Evolutionary conservation across 2,329 filamentous ascomycete genomes (phyloP), one percentile per base, ranked within the genome.

Genomic region (Aspergillus nomiae): DNA sequence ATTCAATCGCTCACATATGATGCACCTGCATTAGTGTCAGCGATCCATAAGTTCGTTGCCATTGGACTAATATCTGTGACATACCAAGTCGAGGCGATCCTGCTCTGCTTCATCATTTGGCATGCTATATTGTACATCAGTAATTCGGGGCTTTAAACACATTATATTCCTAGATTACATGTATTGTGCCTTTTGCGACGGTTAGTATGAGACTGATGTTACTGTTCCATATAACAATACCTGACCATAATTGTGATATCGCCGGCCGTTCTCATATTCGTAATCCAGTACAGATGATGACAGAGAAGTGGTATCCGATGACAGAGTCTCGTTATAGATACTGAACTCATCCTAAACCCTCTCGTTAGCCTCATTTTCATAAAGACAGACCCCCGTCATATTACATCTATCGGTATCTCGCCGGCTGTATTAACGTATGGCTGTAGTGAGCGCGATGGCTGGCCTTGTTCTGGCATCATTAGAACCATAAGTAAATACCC

Each of bases 221-320:
- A 4, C 64, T 68, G 21, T 65, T 64, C 11, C 1, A 50, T 16
- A 50, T 19, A 50, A 8, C 14, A 50, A 28, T 50, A 50, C 43
- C 43, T 46, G 26, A 10, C 46, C 46, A 24, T 46, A 46, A 26
- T 24, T 46, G 11, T 46, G 46, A 50, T 50, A 50, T 26, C 46
- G 46, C 16, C 46, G 46, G 1, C 46, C 46, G 16, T 50, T 50
- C 46, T 50, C 46, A 30, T 50, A 50, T 12, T 28, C 24, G 2
- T 50, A 50, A 9, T 50, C 16, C 46, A 50, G 24, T 3, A 50
- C 16, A 8, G 24, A 28, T 3, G 24, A 28, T 6, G 24, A 8
- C 5, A 50, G 26, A 7, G 46, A 50, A 26, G 46, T 50, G 43
- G 43, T 46, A 46, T 46, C 43, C 21, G 43, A 46, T 46, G 2